Base-by-base conservation (phyloP, 140 eudicot genomes). In the Anethum foeniculum region DNA sequence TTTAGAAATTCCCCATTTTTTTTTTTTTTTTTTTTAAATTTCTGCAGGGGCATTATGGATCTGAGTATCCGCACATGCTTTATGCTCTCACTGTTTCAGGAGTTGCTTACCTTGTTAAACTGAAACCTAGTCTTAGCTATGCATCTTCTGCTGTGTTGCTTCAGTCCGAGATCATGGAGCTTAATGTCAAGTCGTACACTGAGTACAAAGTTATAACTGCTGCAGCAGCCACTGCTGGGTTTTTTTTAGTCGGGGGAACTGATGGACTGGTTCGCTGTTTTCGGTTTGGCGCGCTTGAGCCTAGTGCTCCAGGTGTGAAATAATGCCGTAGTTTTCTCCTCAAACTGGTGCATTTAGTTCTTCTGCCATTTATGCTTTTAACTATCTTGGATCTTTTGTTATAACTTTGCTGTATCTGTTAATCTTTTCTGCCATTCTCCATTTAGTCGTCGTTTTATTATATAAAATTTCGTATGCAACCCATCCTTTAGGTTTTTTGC, bases 201-300 rank as follows among this genome's bases (percentile, higher is more conserved):
- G 88, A 88, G 72, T 73, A 78, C 82, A 93, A 91, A 85, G 88
- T 81, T 25, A 88, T 91, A 60, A 87, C 90, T 48, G 90, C 99
- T 77, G 88, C 85, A 68, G 83, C 96, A 73, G 99, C 96, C 41
- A 84, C 84, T n/a, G 25, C 82, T 18, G 97, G 97, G 71, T 89
- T 88, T 84, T 85, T 95, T 77, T 80, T 90, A 38, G 80, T 92
- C 83, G 99, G 99, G 78, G 92, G 95, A 80, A 85, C 81, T 60
- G 97, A 91, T 80, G 99, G 99, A 81, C 89, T 93, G 0, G 89
- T 91, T 80, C 79, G 84, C 81, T 91, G 90, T 81, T 89, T 92
- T 65, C 91, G 86, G 78, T 90, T 95, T 81, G 99, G 97, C 67
- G 25, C 75, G 65, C 90, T 91, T 88, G 97, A 95, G 76, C 84